A percentile compares a stretch with the other conserved stretches of the same genome.
Evolutionary conservation across 2,329 filamentous ascomycete species (phyloP).

Genomic region (Trichoderma breve): DNA sequence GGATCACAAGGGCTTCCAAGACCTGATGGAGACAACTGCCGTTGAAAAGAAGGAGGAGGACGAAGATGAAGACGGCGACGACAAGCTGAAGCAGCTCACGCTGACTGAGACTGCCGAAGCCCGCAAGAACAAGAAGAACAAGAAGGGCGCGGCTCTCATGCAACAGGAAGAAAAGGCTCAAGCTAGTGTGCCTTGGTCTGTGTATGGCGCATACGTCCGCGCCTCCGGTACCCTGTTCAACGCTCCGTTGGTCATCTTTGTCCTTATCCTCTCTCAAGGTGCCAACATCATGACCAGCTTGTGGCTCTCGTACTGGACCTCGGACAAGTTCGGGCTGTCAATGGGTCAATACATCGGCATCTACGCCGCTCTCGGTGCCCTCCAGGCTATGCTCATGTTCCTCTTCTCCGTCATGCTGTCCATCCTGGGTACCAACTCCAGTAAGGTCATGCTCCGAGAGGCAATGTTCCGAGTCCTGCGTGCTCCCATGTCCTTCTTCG

Average conservation of each 20-base stretch:
- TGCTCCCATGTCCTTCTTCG: constrained; percentile 87
- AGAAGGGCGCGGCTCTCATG: constrained; percentile 65
- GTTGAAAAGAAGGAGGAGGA: constrained; percentile 60
- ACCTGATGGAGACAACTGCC: constrained; percentile 82
- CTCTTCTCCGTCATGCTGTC: constrained; percentile 75
- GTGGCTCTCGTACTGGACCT: constrained; percentile 95
- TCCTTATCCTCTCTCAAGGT: constrained; percentile 72
- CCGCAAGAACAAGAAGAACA: constrained; percentile 55
- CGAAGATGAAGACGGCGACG: constrained; percentile 47
- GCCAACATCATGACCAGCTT: constrained; percentile 84
- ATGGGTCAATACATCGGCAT: constrained; percentile 70
- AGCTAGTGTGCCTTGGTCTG: constrained; percentile 73
- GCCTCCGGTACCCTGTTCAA: constrained; percentile 72
- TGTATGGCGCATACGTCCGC: constrained; percentile 74
- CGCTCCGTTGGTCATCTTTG: constrained; percentile 59
- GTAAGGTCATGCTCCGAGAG: constrained; percentile 74
- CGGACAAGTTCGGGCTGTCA: constrained; percentile 66
- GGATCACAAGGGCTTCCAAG: constrained; percentile 72
- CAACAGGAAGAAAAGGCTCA: constrained; percentile 69
- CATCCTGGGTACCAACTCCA: constrained; percentile 75
- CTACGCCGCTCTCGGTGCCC: constrained; percentile 67
- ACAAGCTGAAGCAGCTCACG: constrained; percentile 40
- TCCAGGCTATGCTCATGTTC: constrained; percentile 75
- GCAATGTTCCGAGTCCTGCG: constrained; percentile 76
- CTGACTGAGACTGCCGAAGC: constrained; percentile 41